Evolutionary conservation across 257 asterid genomes (phyloP).

Genomic region (Solanum peruvianum): DNA sequence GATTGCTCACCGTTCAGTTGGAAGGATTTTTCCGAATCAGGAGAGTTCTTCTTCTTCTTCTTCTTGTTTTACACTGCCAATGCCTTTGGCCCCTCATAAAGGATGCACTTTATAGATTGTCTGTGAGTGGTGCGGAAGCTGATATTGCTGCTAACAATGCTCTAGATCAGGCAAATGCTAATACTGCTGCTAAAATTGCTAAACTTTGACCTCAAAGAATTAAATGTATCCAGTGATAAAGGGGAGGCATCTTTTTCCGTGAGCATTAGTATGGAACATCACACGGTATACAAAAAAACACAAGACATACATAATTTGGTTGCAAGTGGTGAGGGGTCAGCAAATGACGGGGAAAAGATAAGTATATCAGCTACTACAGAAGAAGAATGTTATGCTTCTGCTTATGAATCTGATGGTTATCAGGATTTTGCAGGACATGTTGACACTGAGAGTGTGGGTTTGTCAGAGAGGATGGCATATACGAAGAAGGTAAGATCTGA

Average conservation of each 20-base stretch:
- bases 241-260: not conserved
- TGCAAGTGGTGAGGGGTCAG: constrained; percentile 21
- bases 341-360: constrained; percentile 29
- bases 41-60: constrained; percentile 43
- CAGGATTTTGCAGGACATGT: constrained; percentile 9
- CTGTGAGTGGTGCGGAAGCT: not conserved
- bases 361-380: constrained; percentile 31
- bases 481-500: constrained; percentile 80
- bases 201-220: constrained; percentile 8
- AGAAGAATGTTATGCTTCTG: constrained; percentile 44
- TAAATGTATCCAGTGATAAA: not conserved
- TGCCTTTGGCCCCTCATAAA: constrained; percentile 41
- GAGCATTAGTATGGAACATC: constrained; percentile 11
- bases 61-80: constrained; percentile 20
- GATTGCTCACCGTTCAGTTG: constrained; percentile 15
- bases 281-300: constrained; percentile 9
- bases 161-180: constrained; percentile 13
- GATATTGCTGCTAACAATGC: not conserved
- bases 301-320: constrained; percentile 9
- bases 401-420: constrained; percentile 38
- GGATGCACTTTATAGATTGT: constrained; percentile 14
- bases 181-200: constrained; percentile 8
- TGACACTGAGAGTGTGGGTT: not conserved
- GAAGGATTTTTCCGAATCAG: constrained; percentile 30
- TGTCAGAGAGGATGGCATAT: constrained; percentile 40